A percentile compares a stretch with the other conserved stretches of the same genome.
phyloP scores from a whole-genome alignment of 148 eudicot genomes.

The Dianthus caryophyllus region DNA sequence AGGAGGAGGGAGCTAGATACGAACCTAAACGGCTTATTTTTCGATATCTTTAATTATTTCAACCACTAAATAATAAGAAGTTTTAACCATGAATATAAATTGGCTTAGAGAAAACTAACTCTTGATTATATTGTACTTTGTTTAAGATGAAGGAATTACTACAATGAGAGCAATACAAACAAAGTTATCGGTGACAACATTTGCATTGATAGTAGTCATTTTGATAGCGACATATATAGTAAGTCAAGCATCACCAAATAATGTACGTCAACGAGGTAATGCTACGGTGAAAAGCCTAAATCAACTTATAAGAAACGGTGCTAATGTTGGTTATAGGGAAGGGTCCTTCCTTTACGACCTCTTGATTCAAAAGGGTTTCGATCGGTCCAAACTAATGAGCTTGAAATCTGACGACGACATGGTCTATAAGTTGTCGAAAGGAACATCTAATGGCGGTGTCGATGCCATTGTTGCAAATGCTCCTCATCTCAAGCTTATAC shows the following conservation, averaged over 20 bases:
- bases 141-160: slow-evolving; percentile 10
- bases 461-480: slow-evolving; percentile 13
- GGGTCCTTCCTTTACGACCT: not conserved
- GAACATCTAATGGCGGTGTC: slow-evolving; percentile 16
- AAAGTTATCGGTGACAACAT: slow-evolving; percentile 2
- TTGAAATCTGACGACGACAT: not conserved
- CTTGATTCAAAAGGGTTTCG: not conserved
- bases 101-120: no score
- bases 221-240: not conserved
- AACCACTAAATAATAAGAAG: no score
- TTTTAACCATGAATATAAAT: no score
- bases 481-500: slow-evolving; percentile 10
- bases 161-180: slow-evolving; percentile 4
- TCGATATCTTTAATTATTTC: no score
- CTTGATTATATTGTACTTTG: no score
- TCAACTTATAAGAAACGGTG: not conserved
- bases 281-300: not conserved
- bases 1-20: no score
- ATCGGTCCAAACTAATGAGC: not conserved
- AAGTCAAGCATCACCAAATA: not conserved
- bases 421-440: not conserved
- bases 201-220: not conserved
- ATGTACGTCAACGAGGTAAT: not conserved
- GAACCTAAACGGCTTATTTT: no score
- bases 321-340: slow-evolving; percentile 7